phyloP scores from a whole-genome alignment of 768 basidiomycete species.

The Mycena galopus region DNA sequence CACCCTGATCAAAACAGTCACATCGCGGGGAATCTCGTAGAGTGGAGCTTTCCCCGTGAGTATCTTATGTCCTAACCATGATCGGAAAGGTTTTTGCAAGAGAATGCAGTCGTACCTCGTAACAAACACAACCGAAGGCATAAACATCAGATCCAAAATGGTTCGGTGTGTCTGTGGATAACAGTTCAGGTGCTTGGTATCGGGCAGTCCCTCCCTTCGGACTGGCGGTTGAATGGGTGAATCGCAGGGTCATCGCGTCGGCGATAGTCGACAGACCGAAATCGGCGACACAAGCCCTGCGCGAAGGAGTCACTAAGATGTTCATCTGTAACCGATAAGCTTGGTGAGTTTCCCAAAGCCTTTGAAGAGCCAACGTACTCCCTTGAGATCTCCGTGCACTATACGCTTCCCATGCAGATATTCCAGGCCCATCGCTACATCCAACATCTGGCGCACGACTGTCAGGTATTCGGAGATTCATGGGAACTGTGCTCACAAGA shows the following conservation, averaged over 20 bases:
- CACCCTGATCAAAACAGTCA: conserved; percentile 18
- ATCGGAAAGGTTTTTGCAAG: background rate
- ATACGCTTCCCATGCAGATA: conserved; percentile 32
- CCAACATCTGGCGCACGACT: conserved; percentile 14
- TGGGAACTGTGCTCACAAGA: conserved; percentile 6
- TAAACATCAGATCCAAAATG: conserved; percentile 27
- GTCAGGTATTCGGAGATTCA: background rate
- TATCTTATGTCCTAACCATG: conserved; percentile 6
- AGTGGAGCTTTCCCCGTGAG: conserved; percentile 21
- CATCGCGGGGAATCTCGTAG: conserved; percentile 13
- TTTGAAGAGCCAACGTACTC: conserved; percentile 12
- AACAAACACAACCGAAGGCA: conserved; percentile 33
- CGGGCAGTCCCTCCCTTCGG: conserved; percentile 24
- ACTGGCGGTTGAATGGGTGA: conserved; percentile 27
- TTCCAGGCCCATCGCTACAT: conserved; percentile 15
- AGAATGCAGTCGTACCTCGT: conserved; percentile 16
- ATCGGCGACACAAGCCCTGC: conserved; percentile 34
- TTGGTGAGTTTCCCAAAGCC: background rate
- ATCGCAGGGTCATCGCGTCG: conserved; percentile 25
- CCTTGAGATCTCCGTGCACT: conserved; percentile 39
- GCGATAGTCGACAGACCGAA: conserved; percentile 33
- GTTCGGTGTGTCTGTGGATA: background rate
- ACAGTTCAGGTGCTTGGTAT: conserved; percentile 28
- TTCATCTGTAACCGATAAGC: conserved; percentile 22
- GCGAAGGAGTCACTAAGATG: conserved; percentile 35